Evolutionary conservation across 129 eudicot genomes (phyloP), one percentile per base, ranked within the genome.

Genomic region (Daucus carota): DNA sequence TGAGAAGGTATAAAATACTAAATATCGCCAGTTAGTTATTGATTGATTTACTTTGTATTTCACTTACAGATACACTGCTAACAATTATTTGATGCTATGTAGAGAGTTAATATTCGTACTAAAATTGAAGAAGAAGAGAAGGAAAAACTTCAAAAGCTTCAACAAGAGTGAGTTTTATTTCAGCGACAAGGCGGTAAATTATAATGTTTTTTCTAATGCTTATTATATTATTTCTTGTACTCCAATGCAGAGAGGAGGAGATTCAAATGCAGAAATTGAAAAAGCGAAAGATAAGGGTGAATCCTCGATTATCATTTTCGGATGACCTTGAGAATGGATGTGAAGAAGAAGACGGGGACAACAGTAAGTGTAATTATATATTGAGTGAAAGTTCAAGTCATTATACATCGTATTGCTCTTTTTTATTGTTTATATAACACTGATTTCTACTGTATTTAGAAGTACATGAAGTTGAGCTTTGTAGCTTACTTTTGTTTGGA

Each of bases 121-220:
- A 91, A 94, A 70, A 50, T 94, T 76, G 99, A 94, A 85, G 99
- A 94, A 84, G 98, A 94, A 85, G 99, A 94, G 86, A 94, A 89
- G 75, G 99, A 91, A 86, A 94, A 94, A 77, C 96, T 91, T 77
- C 97, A 86, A 81, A 94, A 94, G 89, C 82, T 91, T 80, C 99
- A 89, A 78, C 93, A 91, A 94, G 99, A 91, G 99, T 94, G 79
- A 91, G 99, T 85, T 28, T 26, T 54, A 50, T 73, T 8, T 70
- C 18, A 29, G 70, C 47, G 41, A 42, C 28, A 66, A 31, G 26
- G 59, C 34, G 43, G 67, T n/a, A 42, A 44, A 54, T 71, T 71
- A 17, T 60, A 34, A 60, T 17, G 42, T 14, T 63, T 43, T 77
- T 67, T 45, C 34, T 44, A 62, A 10, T 75, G 4, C 14, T 59